Conservation (phyloP, 768 basidiomycete genomes). For the Suillus occidentalis region DNA sequence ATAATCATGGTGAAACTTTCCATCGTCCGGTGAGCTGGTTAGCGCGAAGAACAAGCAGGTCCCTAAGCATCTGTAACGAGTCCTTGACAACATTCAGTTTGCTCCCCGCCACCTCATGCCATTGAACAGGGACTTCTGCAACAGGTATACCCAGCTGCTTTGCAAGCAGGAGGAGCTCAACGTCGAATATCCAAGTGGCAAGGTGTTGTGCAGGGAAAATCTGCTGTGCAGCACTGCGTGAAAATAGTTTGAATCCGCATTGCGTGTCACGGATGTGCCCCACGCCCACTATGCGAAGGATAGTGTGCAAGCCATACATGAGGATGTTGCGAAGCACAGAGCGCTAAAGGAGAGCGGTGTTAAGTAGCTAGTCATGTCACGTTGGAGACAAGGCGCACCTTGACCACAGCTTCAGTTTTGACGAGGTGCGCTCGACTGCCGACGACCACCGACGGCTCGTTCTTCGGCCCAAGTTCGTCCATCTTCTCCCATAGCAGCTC, state of each 20-base stretch:
- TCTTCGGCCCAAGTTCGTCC: conserved; percentile 54
- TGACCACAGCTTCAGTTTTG: conserved; percentile 89
- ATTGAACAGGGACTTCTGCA: conserved; percentile 82
- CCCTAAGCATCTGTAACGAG: conserved; percentile 86
- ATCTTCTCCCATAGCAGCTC: conserved; percentile 76
- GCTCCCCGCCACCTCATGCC: conserved; percentile 93
- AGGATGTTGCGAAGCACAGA: conserved; percentile 86
- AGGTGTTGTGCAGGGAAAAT: conserved; percentile 90
- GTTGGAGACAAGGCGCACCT: conserved; percentile 49
- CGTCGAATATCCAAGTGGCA: conserved; percentile 94
- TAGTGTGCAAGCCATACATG: conserved; percentile 92
- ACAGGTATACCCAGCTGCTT: conserved; percentile 78
- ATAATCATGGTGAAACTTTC: conserved; percentile 39
- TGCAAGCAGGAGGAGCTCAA: conserved; percentile 86
- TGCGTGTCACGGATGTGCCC: conserved; percentile 92
- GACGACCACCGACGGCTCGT: conserved; percentile 65
- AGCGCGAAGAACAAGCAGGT: conserved; percentile 78
- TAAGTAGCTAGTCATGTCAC: neutral
- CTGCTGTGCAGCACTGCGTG: conserved; percentile 73
- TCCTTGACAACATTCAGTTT: conserved; percentile 87
- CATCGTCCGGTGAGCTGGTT: conserved; percentile 83
- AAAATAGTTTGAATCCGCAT: conserved; percentile 96
- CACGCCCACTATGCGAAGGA: conserved; percentile 86
- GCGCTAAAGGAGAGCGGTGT: conserved; percentile 48
- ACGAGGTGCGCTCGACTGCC: conserved; percentile 94